These are phyloP conservation scores for Kwoniella europaea DNA, from an alignment of 768 basidiomycete species.

Conservation along the genomic window DNA sequence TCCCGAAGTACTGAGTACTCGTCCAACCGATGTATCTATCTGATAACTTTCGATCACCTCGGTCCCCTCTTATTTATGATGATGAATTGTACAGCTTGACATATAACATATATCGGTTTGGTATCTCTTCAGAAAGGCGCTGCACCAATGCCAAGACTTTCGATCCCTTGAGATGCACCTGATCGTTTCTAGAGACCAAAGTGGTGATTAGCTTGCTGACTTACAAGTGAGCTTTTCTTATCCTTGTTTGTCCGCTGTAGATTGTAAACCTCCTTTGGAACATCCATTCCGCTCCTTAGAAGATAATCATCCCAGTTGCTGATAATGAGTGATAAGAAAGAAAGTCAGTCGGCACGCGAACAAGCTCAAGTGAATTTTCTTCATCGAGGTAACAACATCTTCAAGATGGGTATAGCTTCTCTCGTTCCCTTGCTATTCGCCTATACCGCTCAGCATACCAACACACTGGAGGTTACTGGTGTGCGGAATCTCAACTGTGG, in stretches of 20 bases:
- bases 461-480: slow-evolving; percentile 1
- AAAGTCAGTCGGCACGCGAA: background rate
- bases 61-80: background rate
- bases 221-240: too few species aligned
- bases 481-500: slow-evolving; percentile 9
- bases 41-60: background rate
- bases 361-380: background rate
- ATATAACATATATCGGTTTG: background rate
- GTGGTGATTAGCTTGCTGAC: too few species aligned
- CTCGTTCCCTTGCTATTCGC: background rate
- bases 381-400: background rate
- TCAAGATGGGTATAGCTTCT: slow-evolving; percentile 7
- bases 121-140: too few species aligned
- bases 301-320: too few species aligned
- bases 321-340: background rate
- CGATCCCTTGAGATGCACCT: too few species aligned
- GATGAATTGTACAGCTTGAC: background rate
- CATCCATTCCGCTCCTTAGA: too few species aligned
- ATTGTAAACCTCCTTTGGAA: too few species aligned
- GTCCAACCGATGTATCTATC: background rate
- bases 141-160: too few species aligned
- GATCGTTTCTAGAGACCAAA: too few species aligned
- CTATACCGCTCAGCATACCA: slow-evolving; percentile 1
- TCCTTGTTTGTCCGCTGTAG: too few species aligned
- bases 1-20: too few species aligned